Evolutionary conservation across 768 basidiomycete species (phyloP).

Genomic region (Lactarius quietus): DNA sequence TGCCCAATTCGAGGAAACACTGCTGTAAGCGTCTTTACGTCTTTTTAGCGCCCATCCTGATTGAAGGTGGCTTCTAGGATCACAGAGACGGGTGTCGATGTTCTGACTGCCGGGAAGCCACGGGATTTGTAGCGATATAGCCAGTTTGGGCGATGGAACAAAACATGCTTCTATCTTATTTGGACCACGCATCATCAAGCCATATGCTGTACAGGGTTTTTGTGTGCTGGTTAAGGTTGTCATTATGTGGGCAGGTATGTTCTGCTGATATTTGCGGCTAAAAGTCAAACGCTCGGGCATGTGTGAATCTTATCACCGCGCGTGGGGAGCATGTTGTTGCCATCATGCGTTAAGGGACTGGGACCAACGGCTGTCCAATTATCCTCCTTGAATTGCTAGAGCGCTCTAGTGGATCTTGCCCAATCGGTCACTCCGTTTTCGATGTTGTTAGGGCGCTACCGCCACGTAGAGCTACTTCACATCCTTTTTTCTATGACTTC

Average conservation of each 20-base stretch:
- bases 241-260: constrained; percentile 13
- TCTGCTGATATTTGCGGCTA: background rate
- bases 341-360: background rate
- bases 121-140: constrained; percentile 31
- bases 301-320: constrained; percentile 16
- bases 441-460: constrained; percentile 21
- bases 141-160: constrained; percentile 17
- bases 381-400: constrained; percentile 13
- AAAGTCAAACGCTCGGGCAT: constrained; percentile 6
- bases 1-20: constrained; percentile 97
- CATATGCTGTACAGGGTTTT: constrained; percentile 8
- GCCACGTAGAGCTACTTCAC: constrained; percentile 20
- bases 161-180: constrained; percentile 18
- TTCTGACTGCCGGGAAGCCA: constrained; percentile 63
- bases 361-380: constrained; percentile 12
- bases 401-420: constrained; percentile 17
- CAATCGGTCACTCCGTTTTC: constrained; percentile 20
- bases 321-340: constrained; percentile 2
- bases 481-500: constrained; percentile 30
- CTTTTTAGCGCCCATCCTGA: constrained; percentile 13
- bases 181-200: constrained; percentile 12
- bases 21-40: constrained; percentile 61
- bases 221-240: constrained; percentile 11
- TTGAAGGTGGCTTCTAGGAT: constrained; percentile 50
- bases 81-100: constrained; percentile 86